These are phyloP conservation scores for Murraya paniculata DNA, from an alignment of 345 rosid species.

Conservation along the genomic window DNA sequence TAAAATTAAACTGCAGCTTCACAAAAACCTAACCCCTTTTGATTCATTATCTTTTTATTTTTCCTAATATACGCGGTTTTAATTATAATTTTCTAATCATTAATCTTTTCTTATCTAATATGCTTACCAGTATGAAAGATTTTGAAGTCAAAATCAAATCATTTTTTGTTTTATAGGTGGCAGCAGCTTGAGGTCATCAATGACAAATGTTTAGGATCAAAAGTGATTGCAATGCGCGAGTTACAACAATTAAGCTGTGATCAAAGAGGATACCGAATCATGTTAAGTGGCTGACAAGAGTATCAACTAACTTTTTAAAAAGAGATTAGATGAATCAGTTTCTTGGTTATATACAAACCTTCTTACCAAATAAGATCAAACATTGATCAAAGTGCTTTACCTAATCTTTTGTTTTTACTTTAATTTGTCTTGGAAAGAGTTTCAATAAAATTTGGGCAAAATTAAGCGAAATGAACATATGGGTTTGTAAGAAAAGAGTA, in stretches of 20 bases:
- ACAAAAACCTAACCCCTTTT: conserved; percentile 9
- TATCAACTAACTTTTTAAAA: conserved; percentile 21
- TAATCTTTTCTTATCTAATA: background rate
- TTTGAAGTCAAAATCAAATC: conserved; percentile 1
- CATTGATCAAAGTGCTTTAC: background rate
- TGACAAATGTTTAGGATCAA: conserved; percentile 1
- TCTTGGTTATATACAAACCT: background rate
- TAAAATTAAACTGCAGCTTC: conserved; percentile 1
- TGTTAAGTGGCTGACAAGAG: conserved; percentile 35
- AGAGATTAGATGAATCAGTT: conserved; percentile 14
- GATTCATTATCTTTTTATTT: conserved; percentile 11
- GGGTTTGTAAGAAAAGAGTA: background rate
- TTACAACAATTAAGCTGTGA: conserved; percentile 4
- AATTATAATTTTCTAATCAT: background rate
- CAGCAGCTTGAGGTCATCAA: background rate
- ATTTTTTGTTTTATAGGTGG: background rate
- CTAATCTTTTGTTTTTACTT: conserved; percentile 1
- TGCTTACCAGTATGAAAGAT: conserved; percentile 9
- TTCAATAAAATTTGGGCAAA: background rate
- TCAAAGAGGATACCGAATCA: conserved; percentile 24
- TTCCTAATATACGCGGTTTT: conserved; percentile 31
- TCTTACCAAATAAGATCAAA: background rate
- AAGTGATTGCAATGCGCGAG: conserved; percentile 5
- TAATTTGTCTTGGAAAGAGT: background rate
- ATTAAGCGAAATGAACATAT: background rate